Conservation (phyloP, 176 grass and related monocot species). For the Saccharum officinarum region DNA sequence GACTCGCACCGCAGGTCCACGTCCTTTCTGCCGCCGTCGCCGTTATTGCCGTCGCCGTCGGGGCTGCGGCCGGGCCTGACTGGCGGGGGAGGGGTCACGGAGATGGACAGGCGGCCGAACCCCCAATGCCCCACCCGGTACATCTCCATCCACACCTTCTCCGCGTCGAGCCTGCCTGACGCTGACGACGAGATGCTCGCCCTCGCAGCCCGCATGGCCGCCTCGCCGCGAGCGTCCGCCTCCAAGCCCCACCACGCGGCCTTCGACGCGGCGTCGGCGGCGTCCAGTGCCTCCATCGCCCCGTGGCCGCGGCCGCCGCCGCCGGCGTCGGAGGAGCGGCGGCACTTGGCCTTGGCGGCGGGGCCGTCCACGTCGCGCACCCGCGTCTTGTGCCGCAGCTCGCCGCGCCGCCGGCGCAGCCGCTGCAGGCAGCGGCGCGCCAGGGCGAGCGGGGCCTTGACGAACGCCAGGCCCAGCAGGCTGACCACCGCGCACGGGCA, state of each 20-base stretch:
- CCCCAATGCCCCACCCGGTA: slow-evolving; percentile 88
- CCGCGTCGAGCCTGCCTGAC: slow-evolving; percentile 32
- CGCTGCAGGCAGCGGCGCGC: slow-evolving; percentile 51
- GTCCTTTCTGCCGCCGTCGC: slow-evolving; percentile 14
- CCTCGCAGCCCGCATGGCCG: background rate
- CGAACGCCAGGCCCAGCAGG: slow-evolving; percentile 62
- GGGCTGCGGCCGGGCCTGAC: background rate
- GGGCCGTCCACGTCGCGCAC: slow-evolving; percentile 38
- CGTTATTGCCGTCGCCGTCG: slow-evolving; percentile 11
- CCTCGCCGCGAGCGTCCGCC: background rate
- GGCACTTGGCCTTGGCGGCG: slow-evolving; percentile 19
- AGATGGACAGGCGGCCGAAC: slow-evolving; percentile 88
- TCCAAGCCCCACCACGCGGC: background rate
- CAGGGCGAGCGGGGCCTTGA: slow-evolving; percentile 59
- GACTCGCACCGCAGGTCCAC: slow-evolving; percentile 10
- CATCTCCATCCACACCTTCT: slow-evolving; percentile 69
- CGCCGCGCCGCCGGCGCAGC: slow-evolving; percentile 33
- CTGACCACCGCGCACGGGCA: slow-evolving; percentile 82
- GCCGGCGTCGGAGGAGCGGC: background rate
- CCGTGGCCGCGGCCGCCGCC: background rate
- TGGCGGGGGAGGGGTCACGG: slow-evolving; percentile 27
- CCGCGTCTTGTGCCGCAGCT: slow-evolving; percentile 45
- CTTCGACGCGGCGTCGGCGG: background rate
- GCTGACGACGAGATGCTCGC: slow-evolving; percentile 29
- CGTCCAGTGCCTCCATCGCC: background rate